phyloP scores from a whole-genome alignment of 2,329 filamentous ascomycete genomes.

The Aspergillus oerlinghausenensis region DNA sequence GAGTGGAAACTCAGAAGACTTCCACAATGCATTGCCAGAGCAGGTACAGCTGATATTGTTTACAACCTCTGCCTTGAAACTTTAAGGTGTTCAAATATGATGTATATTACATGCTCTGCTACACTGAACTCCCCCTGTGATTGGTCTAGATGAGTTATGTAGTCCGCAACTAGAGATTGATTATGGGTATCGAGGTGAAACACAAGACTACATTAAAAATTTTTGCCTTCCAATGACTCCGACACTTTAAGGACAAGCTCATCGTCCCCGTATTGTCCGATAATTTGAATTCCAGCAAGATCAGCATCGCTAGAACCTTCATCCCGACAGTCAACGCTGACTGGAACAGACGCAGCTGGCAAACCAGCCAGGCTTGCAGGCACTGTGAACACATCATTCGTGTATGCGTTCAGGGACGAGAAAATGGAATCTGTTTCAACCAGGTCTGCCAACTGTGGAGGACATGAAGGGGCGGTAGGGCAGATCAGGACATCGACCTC shows the following conservation, averaged over 20 bases:
- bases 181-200: background rate
- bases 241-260: constrained; percentile 37
- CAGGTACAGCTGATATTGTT: too few relatives aligned
- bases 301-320: constrained; percentile 11
- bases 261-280: constrained; percentile 47
- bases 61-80: background rate
- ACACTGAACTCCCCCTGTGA: background rate
- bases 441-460: constrained; percentile 62
- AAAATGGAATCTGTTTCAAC: constrained; percentile 16
- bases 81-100: background rate
- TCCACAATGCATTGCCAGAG: too few relatives aligned
- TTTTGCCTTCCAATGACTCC: constrained; percentile 29
- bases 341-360: constrained; percentile 80
- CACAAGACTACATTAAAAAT: constrained; percentile 8
- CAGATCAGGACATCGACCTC: constrained; percentile 78
- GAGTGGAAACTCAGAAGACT: background rate
- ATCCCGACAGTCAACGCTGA: constrained; percentile 35
- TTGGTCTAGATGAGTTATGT: background rate
- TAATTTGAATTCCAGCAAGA: constrained; percentile 41
- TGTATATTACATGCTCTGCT: background rate
- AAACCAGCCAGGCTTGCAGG: constrained; percentile 89
- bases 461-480: constrained; percentile 75
- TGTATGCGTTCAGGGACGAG: constrained; percentile 67
- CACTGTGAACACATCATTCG: constrained; percentile 94
- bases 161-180: background rate